These are phyloP conservation scores for Rhizopus delemar DNA, from an alignment of 371 early-diverging fungal genomes.

Conservation along the genomic window DNA sequence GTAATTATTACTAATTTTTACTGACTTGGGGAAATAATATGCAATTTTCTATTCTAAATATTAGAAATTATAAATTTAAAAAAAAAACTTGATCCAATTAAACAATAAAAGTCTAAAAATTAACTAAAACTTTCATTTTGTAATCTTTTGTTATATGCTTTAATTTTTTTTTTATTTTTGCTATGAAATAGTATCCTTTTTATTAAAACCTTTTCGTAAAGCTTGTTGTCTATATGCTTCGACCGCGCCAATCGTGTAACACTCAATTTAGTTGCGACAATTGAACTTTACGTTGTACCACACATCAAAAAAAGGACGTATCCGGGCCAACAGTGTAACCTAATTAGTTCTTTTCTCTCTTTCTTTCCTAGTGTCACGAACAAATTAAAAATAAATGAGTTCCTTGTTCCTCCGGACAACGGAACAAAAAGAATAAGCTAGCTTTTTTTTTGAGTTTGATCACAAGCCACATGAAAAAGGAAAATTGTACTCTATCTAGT, in stretches of 20 bases:
- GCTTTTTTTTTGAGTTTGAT: not conserved
- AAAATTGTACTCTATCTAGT: too few species aligned
- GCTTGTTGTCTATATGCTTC: not conserved
- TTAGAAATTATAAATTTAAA: too few species aligned
- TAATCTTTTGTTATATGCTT: not conserved
- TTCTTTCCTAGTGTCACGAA: not conserved
- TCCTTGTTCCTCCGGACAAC: not conserved
- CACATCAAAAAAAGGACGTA: not conserved
- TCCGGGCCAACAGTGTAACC: not conserved
- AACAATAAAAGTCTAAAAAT: too few species aligned
- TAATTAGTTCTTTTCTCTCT: not conserved
- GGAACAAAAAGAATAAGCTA: not conserved
- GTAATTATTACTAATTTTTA: too few species aligned
- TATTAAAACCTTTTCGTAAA: not conserved
- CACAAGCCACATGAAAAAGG: too few species aligned
- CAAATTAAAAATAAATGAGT: not conserved
- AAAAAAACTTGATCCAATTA: too few species aligned
- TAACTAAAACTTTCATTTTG: too few species aligned
- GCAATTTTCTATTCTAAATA: too few species aligned
- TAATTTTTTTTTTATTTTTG: not conserved
- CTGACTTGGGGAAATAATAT: too few species aligned
- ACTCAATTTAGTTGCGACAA: not conserved
- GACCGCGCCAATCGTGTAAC: constrained; percentile 3
- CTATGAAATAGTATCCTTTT: not conserved
- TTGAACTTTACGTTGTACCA: not conserved